phyloP scores from a whole-genome alignment of 768 basidiomycete genomes.

The Serendipita sp. region DNA sequence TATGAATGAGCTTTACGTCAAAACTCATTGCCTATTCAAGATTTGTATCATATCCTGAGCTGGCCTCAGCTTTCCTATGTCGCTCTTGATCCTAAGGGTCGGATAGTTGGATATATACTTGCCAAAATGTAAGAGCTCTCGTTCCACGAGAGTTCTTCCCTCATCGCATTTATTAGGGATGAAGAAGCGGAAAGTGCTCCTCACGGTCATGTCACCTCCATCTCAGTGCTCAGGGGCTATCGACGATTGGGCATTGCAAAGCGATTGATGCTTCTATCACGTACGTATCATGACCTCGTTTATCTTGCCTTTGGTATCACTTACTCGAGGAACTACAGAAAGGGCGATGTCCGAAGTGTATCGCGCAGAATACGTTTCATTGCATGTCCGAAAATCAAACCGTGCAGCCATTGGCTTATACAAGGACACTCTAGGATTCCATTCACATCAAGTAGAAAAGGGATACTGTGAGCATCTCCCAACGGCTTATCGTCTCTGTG shows the following conservation, averaged over 20 bases:
- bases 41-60: conserved; percentile 77
- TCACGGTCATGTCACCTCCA: conserved; percentile 92
- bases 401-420: conserved; percentile 81
- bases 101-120: conserved; percentile 89
- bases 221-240: conserved; percentile 83
- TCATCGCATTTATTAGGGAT: conserved; percentile 22
- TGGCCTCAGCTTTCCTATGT: conserved; percentile 93
- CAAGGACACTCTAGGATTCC: conserved; percentile 78
- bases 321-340: conserved; percentile 31
- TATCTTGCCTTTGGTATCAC: background rate
- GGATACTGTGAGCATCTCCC: conserved; percentile 59
- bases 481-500: background rate
- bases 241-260: conserved; percentile 85
- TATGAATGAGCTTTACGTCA: background rate
- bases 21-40: conserved; percentile 24
- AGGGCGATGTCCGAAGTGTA: conserved; percentile 86
- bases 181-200: conserved; percentile 41
- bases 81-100: conserved; percentile 75
- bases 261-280: conserved; percentile 84
- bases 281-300: conserved; percentile 30
- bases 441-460: conserved; percentile 71
- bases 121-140: conserved; percentile 62
- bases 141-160: background rate
- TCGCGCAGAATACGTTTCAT: conserved; percentile 64
- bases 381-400: conserved; percentile 93